Evolutionary conservation across 192 early-diverging fungal genomes (phyloP), one percentile per base, ranked within the genome.

Genomic region (Nowakowskiella sp.): DNA sequence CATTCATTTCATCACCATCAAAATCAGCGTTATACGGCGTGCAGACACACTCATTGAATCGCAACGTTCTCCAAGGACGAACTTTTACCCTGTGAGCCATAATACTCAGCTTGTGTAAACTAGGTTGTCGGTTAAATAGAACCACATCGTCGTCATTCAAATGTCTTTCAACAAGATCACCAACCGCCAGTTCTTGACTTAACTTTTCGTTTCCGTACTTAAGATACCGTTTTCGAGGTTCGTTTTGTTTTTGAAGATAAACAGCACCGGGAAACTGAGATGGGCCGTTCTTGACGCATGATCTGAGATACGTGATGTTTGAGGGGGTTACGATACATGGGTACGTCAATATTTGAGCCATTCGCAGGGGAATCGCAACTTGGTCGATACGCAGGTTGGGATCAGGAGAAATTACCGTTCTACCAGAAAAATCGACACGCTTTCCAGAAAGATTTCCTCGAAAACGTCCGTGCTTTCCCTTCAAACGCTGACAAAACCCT

Each of bases 31-130:
- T 99, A 63, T 97, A 99, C 27, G 94, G 97, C 10, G 89, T 85
- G 67, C 94, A 97, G n/a, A 96, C 94, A 80, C 93, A 99, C 64
- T 97, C 93, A 70, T 99, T 99, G 79, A 99, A 95, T 45, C 94
- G 86, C 77, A 97, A 91, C 5, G 97, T 99, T 58, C 93, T 72
- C 91, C 93, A 94, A 2, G 94, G 97, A 61, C 87, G 85, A 25
- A 97, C 79, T 47, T 89, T 89, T 25, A 73, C 80, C 73, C 75
- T 29, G 66, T 97, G 94, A 0, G 94, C 87, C 93, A 99, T 94
- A 57, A 97, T 97, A 65, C 81, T 84, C 47, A 96, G 80, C 53
- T 91, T 87, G 73, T 99, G 97, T 56, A 99, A 77, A 7, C 92
- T 95, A 24, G 97, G 97, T 72, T 97, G 97, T 47, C 97, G 86